These are phyloP conservation scores for Populus euphratica DNA, from an alignment of 345 rosid genomes.

Conservation along the genomic window DNA sequence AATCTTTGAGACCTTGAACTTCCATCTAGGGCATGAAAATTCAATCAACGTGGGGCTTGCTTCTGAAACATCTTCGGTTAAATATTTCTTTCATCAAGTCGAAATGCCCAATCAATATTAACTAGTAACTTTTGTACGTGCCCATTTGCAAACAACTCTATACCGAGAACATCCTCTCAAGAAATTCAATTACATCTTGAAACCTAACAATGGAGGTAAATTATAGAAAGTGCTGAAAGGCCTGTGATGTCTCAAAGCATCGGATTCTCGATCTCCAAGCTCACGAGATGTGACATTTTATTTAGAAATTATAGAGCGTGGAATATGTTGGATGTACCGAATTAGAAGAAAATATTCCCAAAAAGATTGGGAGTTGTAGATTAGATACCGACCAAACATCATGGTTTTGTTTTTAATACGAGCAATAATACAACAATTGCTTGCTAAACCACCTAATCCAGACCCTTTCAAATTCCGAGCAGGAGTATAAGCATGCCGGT, in stretches of 20 bases:
- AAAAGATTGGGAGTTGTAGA: conserved; percentile 11
- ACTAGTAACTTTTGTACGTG: too few species aligned
- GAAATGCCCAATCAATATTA: background rate
- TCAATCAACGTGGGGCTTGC: background rate
- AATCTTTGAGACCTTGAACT: background rate
- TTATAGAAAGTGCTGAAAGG: too few species aligned
- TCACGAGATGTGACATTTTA: background rate
- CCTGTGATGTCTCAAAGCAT: too few species aligned
- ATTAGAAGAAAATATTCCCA: background rate
- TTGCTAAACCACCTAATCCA: conserved; percentile 34
- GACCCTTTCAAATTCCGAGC: background rate
- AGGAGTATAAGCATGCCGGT: conserved; percentile 22
- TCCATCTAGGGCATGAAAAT: background rate
- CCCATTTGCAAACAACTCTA: too few species aligned
- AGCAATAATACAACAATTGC: conserved; percentile 29
- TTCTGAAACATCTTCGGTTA: background rate
- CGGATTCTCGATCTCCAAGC: background rate
- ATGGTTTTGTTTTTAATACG: conserved; percentile 28
- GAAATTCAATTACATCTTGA: too few species aligned
- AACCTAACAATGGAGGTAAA: too few species aligned
- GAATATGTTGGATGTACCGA: background rate
- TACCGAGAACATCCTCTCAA: too few species aligned
- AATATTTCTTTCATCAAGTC: background rate
- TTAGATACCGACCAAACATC: conserved; percentile 55
- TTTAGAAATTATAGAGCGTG: background rate